Evolutionary conservation across 345 rosid species (phyloP), one percentile per base, ranked within the genome.

Genomic region (Eucalyptus sp.): DNA sequence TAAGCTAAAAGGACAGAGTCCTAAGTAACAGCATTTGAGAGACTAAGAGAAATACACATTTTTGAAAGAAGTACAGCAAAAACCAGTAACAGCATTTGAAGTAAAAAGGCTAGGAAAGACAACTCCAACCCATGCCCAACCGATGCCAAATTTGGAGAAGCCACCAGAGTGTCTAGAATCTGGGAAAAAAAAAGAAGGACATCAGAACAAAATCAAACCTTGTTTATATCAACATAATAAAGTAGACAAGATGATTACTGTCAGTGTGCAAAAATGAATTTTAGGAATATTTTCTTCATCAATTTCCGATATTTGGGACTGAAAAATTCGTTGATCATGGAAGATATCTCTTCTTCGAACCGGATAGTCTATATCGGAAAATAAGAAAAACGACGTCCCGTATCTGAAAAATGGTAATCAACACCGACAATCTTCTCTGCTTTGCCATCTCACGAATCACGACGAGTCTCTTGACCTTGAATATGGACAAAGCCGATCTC

Each of bases 21-120:
- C 4, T 51, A 51, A 0, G 0, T 29, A 29, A 7, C 0, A 62
- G 66, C 66, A 25, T 54, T 54, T 27, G 1, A 27, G 17, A 6
- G 54, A 51, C 54, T 51, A 51, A 51, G 20, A 51, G 54, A 51
- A 51, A 51, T 51, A 6, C 54, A 16, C 54, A 51, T 51, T 27
- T 27, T 12, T 0, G 14, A 58, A 10, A 54, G 60, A 18, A 22
- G 25, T 51, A 51, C 58, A 10, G 7, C 29, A 24, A 0, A 24
- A 58, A 5, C 6, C 2, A 13, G 20, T 6, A 51, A 51, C 8
- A 29, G 17, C 7, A 29, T 62, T 62, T 29, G 3, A 29, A 62
- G 71, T 29, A 13, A 62, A 25, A 27, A 54, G 66, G 15, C 66
- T 58, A 58, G n/a, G 14, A 58, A 27, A 25, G 66, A 58, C 6